phyloP scores from a whole-genome alignment of 1,284 basidiomycete genomes.

The Malassezia nana region DNA sequence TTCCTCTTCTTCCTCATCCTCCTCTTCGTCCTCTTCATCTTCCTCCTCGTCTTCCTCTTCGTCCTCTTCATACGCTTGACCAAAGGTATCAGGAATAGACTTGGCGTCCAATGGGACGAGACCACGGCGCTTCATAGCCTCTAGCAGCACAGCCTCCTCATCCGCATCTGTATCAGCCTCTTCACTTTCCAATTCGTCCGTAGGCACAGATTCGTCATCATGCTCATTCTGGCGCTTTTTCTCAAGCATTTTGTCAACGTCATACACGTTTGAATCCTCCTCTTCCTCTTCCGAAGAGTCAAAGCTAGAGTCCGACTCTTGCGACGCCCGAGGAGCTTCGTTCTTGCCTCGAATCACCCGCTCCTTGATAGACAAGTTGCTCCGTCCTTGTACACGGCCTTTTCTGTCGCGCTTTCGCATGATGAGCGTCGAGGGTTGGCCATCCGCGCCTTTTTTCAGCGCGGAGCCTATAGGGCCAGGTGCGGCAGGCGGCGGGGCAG shows the following conservation, averaged over 20 bases:
- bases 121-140: constrained; percentile 38
- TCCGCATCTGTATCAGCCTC: constrained; percentile 33
- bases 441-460: constrained; percentile 33
- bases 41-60: constrained; percentile 11
- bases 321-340: constrained; percentile 6
- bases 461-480: constrained; percentile 34
- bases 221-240: constrained; percentile 3
- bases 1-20: constrained; percentile 15
- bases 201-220: constrained; percentile 4
- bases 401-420: constrained; percentile 29
- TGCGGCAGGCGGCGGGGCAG: background rate
- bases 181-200: constrained; percentile 14
- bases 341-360: constrained; percentile 13
- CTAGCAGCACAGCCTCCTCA: constrained; percentile 33
- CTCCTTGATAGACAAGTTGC: constrained; percentile 17
- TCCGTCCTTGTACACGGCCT: constrained; percentile 5
- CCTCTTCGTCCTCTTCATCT: constrained; percentile 16
- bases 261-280: constrained; percentile 14
- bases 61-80: background rate
- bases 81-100: constrained; percentile 3
- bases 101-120: constrained; percentile 12
- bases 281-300: constrained; percentile 28
- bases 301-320: constrained; percentile 29
- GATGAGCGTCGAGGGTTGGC: constrained; percentile 24
- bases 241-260: constrained; percentile 10